A percentile compares a stretch with the other conserved stretches of the same genome.
phyloP scores from a whole-genome alignment of 306 rosid genomes.

The Medicago ruthenica region DNA sequence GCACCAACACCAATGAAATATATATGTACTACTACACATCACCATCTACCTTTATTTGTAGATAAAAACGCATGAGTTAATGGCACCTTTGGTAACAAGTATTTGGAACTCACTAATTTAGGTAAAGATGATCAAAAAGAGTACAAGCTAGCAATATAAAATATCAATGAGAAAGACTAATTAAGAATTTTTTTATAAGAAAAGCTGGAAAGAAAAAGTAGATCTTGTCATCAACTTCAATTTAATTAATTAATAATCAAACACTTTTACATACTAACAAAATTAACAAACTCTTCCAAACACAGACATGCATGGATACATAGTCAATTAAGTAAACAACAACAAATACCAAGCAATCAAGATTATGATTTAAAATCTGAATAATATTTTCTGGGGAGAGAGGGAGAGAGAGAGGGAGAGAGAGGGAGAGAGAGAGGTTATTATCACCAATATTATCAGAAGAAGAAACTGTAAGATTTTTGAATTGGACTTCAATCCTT shows the following conservation, averaged over 20 bases:
- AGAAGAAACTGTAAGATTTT: conserved; percentile 72
- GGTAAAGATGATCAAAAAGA: neutral
- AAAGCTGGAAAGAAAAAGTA: conserved; percentile 26
- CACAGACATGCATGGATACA: neutral
- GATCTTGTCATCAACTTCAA: conserved; percentile 22
- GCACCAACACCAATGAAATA: conserved; percentile 46
- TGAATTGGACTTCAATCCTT: conserved; percentile 80
- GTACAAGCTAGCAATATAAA: conserved; percentile 1
- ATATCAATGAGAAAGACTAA: neutral
- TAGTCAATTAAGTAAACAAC: neutral
- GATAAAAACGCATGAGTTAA: conserved; percentile 17
- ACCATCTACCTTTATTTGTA: conserved; percentile 15
- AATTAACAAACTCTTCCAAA: conserved; percentile 31
- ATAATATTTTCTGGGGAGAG: neutral
- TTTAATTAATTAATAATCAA: neutral
- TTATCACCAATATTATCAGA: conserved; percentile 59
- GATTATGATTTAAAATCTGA: neutral
- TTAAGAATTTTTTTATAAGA: neutral
- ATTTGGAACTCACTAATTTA: neutral
- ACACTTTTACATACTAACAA: conserved; percentile 9
- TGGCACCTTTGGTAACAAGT: conserved; percentile 6
- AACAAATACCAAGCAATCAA: neutral
- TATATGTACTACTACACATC: conserved; percentile 32
- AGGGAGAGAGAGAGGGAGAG: neutral
- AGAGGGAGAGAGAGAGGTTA: neutral